A percentile compares a stretch with the other conserved stretches of the same genome.
Evolutionary conservation across 1,284 basidiomycete genomes (phyloP).

Genomic region (Anthracocystis panici-leucophaei): DNA sequence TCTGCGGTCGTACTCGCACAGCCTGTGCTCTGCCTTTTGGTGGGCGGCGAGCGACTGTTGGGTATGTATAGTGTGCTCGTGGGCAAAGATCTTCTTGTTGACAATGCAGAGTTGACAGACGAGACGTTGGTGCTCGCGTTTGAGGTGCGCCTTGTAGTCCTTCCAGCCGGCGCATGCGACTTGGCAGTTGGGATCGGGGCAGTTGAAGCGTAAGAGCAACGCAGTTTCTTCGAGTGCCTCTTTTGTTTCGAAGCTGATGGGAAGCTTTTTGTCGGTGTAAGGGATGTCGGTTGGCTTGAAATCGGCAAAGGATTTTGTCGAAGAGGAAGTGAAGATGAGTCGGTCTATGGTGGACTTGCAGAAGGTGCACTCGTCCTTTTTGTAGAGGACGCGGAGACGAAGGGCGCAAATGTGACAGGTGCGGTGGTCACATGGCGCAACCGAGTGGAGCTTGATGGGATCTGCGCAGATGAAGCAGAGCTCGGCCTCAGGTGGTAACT

Average conservation of each 20-base stretch:
- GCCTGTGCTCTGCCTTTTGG: slow-evolving; percentile 80
- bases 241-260: slow-evolving; percentile 86
- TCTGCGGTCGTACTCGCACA: slow-evolving; percentile 90
- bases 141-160: slow-evolving; percentile 84
- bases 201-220: slow-evolving; percentile 80
- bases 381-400: slow-evolving; percentile 91
- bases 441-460: slow-evolving; percentile 87
- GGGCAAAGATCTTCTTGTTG: slow-evolving; percentile 92
- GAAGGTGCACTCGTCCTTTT: slow-evolving; percentile 86
- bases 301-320: slow-evolving; percentile 65
- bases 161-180: slow-evolving; percentile 88
- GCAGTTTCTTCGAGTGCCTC: slow-evolving; percentile 96
- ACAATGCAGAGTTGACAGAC: slow-evolving; percentile 86
- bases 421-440: slow-evolving; percentile 90
- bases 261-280: slow-evolving; percentile 72
- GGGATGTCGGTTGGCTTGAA: slow-evolving; percentile 61
- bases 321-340: slow-evolving; percentile 83
- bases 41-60: slow-evolving; percentile 79
- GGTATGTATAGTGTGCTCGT: slow-evolving; percentile 90
- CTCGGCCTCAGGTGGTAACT: slow-evolving; percentile 64
- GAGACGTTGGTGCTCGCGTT: slow-evolving; percentile 80
- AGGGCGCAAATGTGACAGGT: slow-evolving; percentile 93
- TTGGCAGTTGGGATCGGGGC: slow-evolving; percentile 75
- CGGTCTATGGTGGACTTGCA: slow-evolving; percentile 90
- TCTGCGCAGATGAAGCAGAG: slow-evolving; percentile 97